Percentiles rank a stretch among this genome's conserved stretches.
phyloP scores from a whole-genome alignment of 345 rosid genomes.

The Anacardium occidentale region DNA sequence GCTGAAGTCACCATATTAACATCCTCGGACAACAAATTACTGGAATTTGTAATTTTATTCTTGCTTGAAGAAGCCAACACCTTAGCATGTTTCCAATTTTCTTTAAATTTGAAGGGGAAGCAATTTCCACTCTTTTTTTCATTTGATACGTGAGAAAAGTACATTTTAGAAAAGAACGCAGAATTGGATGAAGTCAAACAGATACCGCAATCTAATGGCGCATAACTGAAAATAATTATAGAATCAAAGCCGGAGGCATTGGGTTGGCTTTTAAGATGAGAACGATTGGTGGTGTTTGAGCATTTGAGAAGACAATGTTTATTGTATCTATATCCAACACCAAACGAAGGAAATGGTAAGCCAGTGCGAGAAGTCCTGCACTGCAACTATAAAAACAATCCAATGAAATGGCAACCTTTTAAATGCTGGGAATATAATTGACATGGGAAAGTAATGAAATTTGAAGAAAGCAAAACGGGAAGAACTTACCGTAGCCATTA shows the following conservation, averaged over 20 bases:
- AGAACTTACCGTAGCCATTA: slow-evolving; percentile 18
- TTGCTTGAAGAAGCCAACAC: slow-evolving; percentile 30
- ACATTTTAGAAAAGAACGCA: slow-evolving; percentile 27
- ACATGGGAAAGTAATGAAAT: too few species aligned
- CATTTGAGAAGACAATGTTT: slow-evolving; percentile 34
- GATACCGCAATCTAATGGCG: slow-evolving; percentile 24
- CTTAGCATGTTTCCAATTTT: slow-evolving; percentile 39
- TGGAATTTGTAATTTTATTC: background rate
- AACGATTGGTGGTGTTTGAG: background rate
- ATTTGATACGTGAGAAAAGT: slow-evolving; percentile 38
- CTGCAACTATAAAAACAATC: slow-evolving; percentile 36
- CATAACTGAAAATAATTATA: slow-evolving; percentile 20
- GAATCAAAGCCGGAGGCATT: slow-evolving; percentile 20
- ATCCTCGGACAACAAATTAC: background rate
- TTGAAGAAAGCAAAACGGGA: background rate
- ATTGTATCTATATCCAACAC: slow-evolving; percentile 19
- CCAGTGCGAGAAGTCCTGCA: slow-evolving; percentile 32
- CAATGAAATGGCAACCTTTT: too few species aligned
- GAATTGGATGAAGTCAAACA: slow-evolving; percentile 21
- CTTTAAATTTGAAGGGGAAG: slow-evolving; percentile 24
- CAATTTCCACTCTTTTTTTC: slow-evolving; percentile 17
- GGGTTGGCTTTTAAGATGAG: slow-evolving; percentile 14
- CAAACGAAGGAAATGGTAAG: slow-evolving; percentile 21
- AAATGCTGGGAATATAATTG: too few species aligned
- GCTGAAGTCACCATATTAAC: slow-evolving; percentile 28